These are phyloP conservation scores for Aureobasidium sp. DNA, from an alignment of 2,329 filamentous ascomycete species.

Conservation along the genomic window DNA sequence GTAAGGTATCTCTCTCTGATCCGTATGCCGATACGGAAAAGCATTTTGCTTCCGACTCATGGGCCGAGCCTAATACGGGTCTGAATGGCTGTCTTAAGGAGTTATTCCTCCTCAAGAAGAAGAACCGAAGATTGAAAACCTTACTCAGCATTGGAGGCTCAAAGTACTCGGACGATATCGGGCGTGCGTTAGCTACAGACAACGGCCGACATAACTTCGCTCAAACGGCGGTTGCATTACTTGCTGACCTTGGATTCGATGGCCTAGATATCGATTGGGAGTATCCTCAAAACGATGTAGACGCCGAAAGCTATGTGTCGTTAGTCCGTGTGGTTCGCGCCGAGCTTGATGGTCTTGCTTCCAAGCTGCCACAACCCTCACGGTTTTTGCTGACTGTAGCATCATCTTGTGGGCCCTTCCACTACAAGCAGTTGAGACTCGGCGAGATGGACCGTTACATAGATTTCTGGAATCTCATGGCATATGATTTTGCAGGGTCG, in stretches of 20 bases:
- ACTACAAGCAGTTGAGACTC: constrained; percentile 34
- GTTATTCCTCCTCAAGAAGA: constrained; percentile 65
- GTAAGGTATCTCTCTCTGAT: constrained; percentile 69
- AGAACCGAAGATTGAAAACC: constrained; percentile 66
- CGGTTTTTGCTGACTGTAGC: neutral
- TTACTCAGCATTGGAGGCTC: constrained; percentile 82
- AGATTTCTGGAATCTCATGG: constrained; percentile 45
- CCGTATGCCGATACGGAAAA: constrained; percentile 60
- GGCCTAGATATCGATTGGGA: neutral
- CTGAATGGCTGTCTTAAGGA: constrained; percentile 73
- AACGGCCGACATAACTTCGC: neutral
- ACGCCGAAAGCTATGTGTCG: neutral
- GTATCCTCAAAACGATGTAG: neutral
- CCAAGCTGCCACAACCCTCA: neutral
- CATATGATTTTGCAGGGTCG: constrained; percentile 57
- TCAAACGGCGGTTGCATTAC: neutral
- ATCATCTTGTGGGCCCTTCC: constrained; percentile 24
- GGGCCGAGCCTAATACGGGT: constrained; percentile 57
- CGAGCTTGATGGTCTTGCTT: neutral
- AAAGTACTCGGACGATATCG: constrained; percentile 74
- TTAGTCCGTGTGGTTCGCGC: neutral
- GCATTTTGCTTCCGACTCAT: constrained; percentile 60
- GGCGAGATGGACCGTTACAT: constrained; percentile 32
- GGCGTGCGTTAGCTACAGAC: constrained; percentile 32
- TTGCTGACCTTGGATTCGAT: neutral